Evolutionary conservation across 139 green algal genomes (phyloP).

Genomic region (Micractinium sp.): DNA sequence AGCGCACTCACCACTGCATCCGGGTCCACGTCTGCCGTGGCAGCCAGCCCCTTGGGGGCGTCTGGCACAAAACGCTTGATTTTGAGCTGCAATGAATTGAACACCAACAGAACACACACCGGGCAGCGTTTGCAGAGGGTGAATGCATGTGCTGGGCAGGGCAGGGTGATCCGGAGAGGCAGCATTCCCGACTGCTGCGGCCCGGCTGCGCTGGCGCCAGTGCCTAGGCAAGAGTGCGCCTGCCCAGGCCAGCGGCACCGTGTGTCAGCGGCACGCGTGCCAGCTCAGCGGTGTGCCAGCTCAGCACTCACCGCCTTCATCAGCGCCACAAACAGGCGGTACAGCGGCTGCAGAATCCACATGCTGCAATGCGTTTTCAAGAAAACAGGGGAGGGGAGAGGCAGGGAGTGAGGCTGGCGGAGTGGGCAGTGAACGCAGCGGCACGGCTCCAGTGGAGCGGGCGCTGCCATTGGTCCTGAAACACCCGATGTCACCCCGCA

Average conservation of each 20-base stretch:
- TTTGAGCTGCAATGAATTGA: slow-evolving; percentile 23
- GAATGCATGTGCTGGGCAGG: neutral
- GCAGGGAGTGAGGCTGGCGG: neutral
- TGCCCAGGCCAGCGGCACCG: too few species aligned
- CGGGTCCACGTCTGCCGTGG: neutral
- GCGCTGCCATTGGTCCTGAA: too few species aligned
- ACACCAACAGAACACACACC: too few species aligned
- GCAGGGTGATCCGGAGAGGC: neutral
- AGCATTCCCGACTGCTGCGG: too few species aligned
- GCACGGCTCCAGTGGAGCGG: too few species aligned
- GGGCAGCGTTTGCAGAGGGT: too few species aligned
- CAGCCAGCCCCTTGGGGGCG: slow-evolving; percentile 9
- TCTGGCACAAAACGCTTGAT: neutral
- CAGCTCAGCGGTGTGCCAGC: neutral
- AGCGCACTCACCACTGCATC: slow-evolving; percentile 1
- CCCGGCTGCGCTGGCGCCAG: neutral
- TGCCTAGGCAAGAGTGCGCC: neutral
- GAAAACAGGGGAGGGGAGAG: slow-evolving; percentile 30
- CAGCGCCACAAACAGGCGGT: slow-evolving; percentile 18
- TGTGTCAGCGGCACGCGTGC: neutral
- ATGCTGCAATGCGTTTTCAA: neutral
- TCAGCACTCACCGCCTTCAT: neutral
- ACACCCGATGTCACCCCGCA: too few species aligned
- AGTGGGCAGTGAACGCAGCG: neutral
- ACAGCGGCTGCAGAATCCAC: slow-evolving; percentile 50